Evolutionary conservation across 805 yeast species (phyloP), one percentile per base, ranked within the genome.

Genomic region (Candida broadrunensis): DNA sequence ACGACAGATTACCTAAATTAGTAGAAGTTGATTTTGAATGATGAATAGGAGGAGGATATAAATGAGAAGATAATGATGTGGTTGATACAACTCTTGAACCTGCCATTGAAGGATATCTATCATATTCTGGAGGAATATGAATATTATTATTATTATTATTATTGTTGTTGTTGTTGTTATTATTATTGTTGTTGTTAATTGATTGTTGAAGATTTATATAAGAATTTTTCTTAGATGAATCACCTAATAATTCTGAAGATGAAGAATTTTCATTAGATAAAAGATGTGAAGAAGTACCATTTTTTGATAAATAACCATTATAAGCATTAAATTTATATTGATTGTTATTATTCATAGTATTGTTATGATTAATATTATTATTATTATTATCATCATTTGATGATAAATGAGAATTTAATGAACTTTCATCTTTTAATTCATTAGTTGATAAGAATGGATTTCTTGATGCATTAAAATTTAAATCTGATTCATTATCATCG

Each of bases 81-180:
- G 80, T 72, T 3, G 87, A 80, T 3, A 77, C 73, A 3, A 77
- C 78, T 47, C 85, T 68, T 13, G 83, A 76, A 3, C 74, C 74
- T 2, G 78, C 76, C 46, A 80, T 67, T 19, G 78, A 70, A 4
- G 91, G 90, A 52, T 83, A 84, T 50, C 89, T 68, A 58, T 83
- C 88, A 51, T 67, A 83, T 41, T 77, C 84, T 1, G 78, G 68
- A 3, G 87, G 83, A 25, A 53, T 63, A 11, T 54, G 62, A 33
- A 65, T 53, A 37, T 49, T 51, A 38, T 41, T 47, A 14, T 18
- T 33, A 32, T 24, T 33, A 8, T 4, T 6, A 12, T 11, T 18
- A 35, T 20, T 35, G 15, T 19, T 33, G 8, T 16, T 6, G 36
- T 39, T 37, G n/a, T n/a, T n/a, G n/a, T n/a, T n/a, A n/a, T n/a